phyloP scores from a whole-genome alignment of 345 rosid genomes.

The Citrus hindsii region DNA sequence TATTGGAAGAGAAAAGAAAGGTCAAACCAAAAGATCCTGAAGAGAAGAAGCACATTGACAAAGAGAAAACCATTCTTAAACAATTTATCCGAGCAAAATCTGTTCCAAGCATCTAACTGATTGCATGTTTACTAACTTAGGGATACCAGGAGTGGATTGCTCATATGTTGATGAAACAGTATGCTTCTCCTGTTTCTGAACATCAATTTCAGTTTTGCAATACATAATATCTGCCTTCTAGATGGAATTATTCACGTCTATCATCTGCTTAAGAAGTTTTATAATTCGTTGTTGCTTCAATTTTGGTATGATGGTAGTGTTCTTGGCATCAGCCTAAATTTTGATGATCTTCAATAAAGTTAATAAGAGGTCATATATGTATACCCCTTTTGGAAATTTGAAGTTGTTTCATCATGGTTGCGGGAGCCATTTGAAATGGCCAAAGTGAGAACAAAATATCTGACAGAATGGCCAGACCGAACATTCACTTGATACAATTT shows the following conservation, averaged over 20 bases:
- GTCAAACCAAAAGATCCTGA: slow-evolving; percentile 58
- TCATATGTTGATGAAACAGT: neutral
- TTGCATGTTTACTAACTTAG: slow-evolving; percentile 1
- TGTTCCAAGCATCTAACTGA: slow-evolving; percentile 51
- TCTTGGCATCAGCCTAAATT: neutral
- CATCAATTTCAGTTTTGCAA: neutral
- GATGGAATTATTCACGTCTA: neutral
- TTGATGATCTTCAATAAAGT: neutral
- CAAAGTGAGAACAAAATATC: neutral
- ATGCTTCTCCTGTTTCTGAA: slow-evolving; percentile 5
- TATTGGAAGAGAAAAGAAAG: slow-evolving; percentile 91
- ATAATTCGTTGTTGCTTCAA: neutral
- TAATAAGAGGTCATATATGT: neutral
- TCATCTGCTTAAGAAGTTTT: neutral
- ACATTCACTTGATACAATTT: neutral
- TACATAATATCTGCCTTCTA: neutral
- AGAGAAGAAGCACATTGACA: slow-evolving; percentile 74
- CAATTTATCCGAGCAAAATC: slow-evolving; percentile 67
- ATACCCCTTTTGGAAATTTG: neutral
- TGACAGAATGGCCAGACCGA: no score
- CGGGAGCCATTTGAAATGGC: neutral
- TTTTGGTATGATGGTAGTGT: neutral
- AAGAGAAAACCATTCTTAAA: slow-evolving; percentile 82
- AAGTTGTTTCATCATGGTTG: neutral
- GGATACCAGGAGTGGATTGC: neutral